Evolutionary conservation across 768 basidiomycete genomes (phyloP).

Genomic region (Candolleomyces eurysporus): DNA sequence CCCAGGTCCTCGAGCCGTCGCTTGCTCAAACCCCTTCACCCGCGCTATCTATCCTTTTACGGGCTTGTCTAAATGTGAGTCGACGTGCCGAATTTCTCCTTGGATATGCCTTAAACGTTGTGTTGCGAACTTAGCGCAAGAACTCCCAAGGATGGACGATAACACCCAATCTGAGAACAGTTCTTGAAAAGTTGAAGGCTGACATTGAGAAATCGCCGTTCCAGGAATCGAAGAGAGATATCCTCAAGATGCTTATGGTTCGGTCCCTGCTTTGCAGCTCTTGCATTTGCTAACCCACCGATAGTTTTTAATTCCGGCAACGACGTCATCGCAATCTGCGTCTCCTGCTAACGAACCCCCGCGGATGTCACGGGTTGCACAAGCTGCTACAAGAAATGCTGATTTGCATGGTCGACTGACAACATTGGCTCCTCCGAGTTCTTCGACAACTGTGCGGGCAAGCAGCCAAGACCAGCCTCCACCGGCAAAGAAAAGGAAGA

Average conservation of each 20-base stretch:
- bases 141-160: constrained; percentile 39
- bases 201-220: constrained; percentile 20
- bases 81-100: neutral
- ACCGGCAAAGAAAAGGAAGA: constrained; percentile 1
- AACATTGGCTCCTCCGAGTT: neutral
- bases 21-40: neutral
- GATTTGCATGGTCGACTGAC: neutral
- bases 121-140: constrained; percentile 37
- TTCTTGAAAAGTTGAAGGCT: constrained; percentile 30
- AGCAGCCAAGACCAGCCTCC: constrained; percentile 2
- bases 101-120: constrained; percentile 6
- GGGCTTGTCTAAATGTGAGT: constrained; percentile 41
- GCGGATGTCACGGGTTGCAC: neutral
- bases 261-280: constrained; percentile 42
- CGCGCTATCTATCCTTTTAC: constrained; percentile 19
- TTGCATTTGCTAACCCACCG: constrained; percentile 4
- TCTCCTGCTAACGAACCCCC: neutral
- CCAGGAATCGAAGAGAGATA: constrained; percentile 21
- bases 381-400: neutral
- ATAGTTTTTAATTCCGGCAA: neutral
- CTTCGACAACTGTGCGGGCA: neutral
- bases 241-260: constrained; percentile 54
- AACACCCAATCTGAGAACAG: constrained; percentile 36
- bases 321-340: neutral
- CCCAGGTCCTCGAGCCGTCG: constrained; percentile 1